Conservation (phyloP, 495 filamentous ascomycete species). For the Alectoria sarmentosa region DNA sequence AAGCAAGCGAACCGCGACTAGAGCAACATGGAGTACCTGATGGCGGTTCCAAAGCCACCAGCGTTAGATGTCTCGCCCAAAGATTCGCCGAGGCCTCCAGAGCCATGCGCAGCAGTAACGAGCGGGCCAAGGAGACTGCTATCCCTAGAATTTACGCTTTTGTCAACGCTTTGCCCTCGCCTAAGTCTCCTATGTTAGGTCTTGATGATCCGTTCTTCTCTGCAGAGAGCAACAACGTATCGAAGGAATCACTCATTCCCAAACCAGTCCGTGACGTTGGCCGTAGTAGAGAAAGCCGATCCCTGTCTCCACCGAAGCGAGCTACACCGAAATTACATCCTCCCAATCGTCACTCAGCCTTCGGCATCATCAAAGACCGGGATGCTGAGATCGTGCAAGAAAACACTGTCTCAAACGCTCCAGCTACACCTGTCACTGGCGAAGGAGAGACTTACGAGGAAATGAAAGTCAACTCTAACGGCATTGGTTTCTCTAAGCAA, state of each 20-base stretch:
- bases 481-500: constrained; percentile 2
- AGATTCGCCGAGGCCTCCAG: constrained; percentile 13
- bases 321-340: not conserved
- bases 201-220: constrained; percentile 16
- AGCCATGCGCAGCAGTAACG: not conserved
- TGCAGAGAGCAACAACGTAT: not conserved
- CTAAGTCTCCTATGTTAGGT: not conserved
- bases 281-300: constrained; percentile 18
- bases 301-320: constrained; percentile 16
- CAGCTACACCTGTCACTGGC: not conserved
- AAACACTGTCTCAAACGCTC: not conserved
- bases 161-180: constrained; percentile 2
- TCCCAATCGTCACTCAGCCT: constrained; percentile 8
- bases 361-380: constrained; percentile 5
- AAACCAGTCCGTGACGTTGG: constrained; percentile 20
- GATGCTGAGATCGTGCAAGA: constrained; percentile 15
- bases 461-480: not conserved
- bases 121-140: not conserved
- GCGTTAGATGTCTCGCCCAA: constrained; percentile 9
- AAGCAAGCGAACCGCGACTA: constrained; percentile 1
- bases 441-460: not conserved
- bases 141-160: constrained; percentile 8
- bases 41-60: constrained; percentile 2
- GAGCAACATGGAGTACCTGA: not conserved
- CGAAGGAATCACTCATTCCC: constrained; percentile 19